These are phyloP conservation scores for Macrophomina tecta DNA, from an alignment of 2,329 filamentous ascomycete genomes.

Conservation along the genomic window DNA sequence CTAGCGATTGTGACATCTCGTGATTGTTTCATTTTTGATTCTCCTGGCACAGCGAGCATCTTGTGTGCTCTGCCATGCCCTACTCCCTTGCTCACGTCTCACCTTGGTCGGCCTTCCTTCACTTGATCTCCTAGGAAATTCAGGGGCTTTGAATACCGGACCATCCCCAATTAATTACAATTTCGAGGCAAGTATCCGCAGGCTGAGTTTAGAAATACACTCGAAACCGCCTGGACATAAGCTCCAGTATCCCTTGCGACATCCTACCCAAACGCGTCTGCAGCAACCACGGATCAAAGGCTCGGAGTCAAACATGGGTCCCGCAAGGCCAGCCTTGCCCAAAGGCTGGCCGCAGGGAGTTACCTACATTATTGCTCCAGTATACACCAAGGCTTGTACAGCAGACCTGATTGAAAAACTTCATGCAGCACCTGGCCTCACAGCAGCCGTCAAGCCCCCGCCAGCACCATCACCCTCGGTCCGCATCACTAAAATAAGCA, in stretches of 20 bases:
- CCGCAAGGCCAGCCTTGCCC: constrained; percentile 32
- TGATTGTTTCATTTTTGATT: neutral
- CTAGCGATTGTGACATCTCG: constrained; percentile 3
- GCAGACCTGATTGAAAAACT: constrained; percentile 36
- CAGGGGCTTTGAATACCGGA: too few species aligned
- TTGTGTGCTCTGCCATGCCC: neutral
- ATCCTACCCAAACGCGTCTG: neutral
- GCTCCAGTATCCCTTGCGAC: neutral
- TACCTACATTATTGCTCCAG: constrained; percentile 39
- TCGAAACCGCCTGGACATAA: too few species aligned
- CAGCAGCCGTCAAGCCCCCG: constrained; percentile 27
- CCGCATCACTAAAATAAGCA: constrained; percentile 49
- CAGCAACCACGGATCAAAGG: neutral
- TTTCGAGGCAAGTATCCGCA: too few species aligned
- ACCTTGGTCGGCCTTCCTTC: too few species aligned
- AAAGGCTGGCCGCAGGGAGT: constrained; percentile 40
- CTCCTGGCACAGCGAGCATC: neutral
- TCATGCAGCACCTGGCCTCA: constrained; percentile 30
- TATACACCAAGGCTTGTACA: constrained; percentile 41
- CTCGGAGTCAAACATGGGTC: neutral
- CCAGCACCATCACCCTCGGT: constrained; percentile 45
- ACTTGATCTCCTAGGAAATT: too few species aligned
- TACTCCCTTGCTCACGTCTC: too few species aligned
- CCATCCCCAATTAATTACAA: too few species aligned
- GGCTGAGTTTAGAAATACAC: too few species aligned